Conservation (phyloP, 768 basidiomycete species). For the Cyathus striatus region DNA sequence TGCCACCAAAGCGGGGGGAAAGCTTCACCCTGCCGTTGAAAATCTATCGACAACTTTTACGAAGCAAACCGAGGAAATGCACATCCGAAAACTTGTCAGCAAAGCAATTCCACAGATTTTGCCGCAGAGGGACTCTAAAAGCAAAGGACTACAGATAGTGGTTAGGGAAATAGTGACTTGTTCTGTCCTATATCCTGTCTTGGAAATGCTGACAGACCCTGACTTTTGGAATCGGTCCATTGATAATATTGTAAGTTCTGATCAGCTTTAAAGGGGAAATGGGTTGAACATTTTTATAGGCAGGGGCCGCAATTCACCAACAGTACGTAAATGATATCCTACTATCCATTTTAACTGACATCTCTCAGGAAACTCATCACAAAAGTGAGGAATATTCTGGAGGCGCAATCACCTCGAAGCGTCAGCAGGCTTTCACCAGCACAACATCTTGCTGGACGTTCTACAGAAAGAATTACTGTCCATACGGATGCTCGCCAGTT, state of each 20-base stretch:
- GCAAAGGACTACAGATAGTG: conserved; percentile 65
- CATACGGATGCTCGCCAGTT: conserved; percentile 80
- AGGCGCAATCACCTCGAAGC: conserved; percentile 67
- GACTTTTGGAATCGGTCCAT: conserved; percentile 96
- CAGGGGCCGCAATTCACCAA: conserved; percentile 48
- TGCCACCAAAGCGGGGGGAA: conserved; percentile 56
- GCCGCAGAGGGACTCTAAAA: conserved; percentile 69
- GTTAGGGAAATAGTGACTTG: conserved; percentile 82
- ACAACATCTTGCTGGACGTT: conserved; percentile 23
- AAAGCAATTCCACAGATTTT: conserved; percentile 67
- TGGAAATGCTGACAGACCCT: conserved; percentile 92
- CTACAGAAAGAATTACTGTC: conserved; percentile 74
- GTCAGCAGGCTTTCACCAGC: conserved; percentile 34
- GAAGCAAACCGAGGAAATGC: conserved; percentile 84
- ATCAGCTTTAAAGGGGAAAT: too few relatives aligned
- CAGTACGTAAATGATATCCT: conserved; percentile 25
- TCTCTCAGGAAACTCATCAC: conserved; percentile 70
- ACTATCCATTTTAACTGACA: conserved; percentile 5
- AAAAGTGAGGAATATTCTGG: conserved; percentile 79
- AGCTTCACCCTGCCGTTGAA: conserved; percentile 80
- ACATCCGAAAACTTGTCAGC: conserved; percentile 70
- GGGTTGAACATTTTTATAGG: too few relatives aligned
- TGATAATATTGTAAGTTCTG: conserved; percentile 78
- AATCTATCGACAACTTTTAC: conserved; percentile 88
- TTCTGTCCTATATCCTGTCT: conserved; percentile 76